Evolutionary conservation across 139 green algal species (phyloP).

Genomic region (Tetraselmis chui): DNA sequence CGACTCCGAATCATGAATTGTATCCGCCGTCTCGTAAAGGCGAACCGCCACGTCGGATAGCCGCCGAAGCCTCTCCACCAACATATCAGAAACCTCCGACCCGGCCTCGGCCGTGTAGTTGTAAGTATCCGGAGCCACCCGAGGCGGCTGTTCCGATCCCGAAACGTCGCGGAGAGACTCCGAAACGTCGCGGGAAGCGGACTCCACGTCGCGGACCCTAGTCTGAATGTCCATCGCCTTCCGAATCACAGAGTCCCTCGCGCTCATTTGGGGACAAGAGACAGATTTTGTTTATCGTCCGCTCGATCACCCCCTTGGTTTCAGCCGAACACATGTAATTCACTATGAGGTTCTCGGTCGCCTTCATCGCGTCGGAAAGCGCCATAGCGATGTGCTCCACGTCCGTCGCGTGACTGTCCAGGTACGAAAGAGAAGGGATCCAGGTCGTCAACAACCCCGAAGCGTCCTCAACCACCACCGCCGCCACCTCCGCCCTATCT

Average conservation of each 20-base stretch:
- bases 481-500: neutral
- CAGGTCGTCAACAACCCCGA: neutral
- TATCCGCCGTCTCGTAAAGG: neutral
- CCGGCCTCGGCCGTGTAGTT: neutral
- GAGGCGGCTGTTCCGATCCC: neutral
- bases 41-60: neutral
- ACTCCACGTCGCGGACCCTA: neutral
- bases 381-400: neutral
- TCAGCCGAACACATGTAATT: neutral
- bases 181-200: neutral
- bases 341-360: neutral
- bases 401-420: neutral
- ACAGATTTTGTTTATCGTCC: neutral
- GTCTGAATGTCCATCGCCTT: neutral
- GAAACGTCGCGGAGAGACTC: neutral
- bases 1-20: neutral
- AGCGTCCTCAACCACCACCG: neutral
- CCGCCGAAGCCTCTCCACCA: neutral
- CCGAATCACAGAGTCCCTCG: neutral
- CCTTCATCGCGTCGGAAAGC: neutral
- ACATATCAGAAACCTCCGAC: neutral
- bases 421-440: neutral
- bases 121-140: neutral
- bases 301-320: neutral
- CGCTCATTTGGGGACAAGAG: neutral